Percentiles rank a stretch among this genome's conserved stretches.
Conservation (phyloP, 306 rosid genomes). For the Fagus crenata region DNA sequence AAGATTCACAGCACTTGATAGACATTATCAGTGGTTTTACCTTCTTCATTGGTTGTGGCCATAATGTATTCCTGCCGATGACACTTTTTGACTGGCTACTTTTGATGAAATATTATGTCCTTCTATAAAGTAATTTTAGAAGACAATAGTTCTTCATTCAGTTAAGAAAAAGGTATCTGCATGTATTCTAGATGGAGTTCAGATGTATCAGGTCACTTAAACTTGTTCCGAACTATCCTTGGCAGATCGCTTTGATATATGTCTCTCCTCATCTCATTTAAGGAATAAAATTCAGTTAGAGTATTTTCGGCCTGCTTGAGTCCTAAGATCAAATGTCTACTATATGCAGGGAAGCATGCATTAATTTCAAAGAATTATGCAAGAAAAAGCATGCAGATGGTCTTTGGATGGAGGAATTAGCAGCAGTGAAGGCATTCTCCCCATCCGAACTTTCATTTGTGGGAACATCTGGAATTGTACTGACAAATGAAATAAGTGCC, state of each 20-base stretch:
- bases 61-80: neutral
- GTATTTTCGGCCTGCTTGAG: neutral
- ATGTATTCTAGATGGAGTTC: slow-evolving; percentile 11
- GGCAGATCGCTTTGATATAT: neutral
- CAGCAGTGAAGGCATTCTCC: slow-evolving; percentile 51
- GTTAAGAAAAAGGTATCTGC: neutral
- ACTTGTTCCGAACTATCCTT: neutral
- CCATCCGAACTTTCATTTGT: slow-evolving; percentile 42
- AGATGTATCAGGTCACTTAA: slow-evolving; percentile 16
- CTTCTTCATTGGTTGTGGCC: neutral
- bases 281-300: slow-evolving; percentile 14
- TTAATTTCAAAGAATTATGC: slow-evolving; percentile 52
- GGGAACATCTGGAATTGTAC: slow-evolving; percentile 50
- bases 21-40: neutral
- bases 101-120: neutral
- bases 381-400: slow-evolving; percentile 53
- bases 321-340: slow-evolving; percentile 3
- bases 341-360: slow-evolving; percentile 55
- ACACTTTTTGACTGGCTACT: neutral
- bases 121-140: neutral
- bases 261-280: slow-evolving; percentile 9
- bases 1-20: neutral
- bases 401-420: slow-evolving; percentile 57
- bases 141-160: neutral
- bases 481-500: slow-evolving; percentile 39